Evolutionary conservation across 176 grass and related monocot species (phyloP).

Genomic region (Cymbopogon citratus): DNA sequence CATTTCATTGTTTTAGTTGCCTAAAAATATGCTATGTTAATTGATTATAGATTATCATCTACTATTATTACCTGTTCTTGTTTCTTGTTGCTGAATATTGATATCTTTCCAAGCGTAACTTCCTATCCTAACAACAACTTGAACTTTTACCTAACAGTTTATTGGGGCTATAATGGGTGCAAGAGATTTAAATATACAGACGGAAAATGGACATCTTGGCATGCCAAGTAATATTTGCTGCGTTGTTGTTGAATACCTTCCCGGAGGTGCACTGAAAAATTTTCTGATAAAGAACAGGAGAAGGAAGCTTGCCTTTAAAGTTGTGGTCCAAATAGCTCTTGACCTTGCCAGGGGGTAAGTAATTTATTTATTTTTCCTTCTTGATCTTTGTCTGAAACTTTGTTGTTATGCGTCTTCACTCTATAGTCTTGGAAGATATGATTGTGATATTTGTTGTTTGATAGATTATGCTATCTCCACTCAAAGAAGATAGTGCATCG

Average conservation of each 20-base stretch:
- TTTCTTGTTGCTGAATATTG: conserved; percentile 19
- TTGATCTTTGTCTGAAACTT: background rate
- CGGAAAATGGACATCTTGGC: conserved; percentile 84
- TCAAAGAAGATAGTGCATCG: conserved; percentile 96
- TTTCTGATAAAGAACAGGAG: conserved; percentile 98
- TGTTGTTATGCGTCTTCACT: background rate
- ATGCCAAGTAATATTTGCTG: conserved; percentile 91
- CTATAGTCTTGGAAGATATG: conserved; percentile 15
- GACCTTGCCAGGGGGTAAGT: conserved; percentile 91
- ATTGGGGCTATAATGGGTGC: conserved; percentile 94
- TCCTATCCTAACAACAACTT: conserved; percentile 32
- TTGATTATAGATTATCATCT: conserved; percentile 3
- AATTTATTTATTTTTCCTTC: background rate
- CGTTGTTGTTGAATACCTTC: conserved; percentile 89
- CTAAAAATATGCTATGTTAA: background rate
- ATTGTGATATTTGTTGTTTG: background rate
- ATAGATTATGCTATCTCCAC: conserved; percentile 95
- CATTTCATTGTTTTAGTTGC: background rate
- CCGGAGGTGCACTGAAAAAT: conserved; percentile 93
- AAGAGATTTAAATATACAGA: conserved; percentile 88
- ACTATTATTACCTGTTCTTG: background rate
- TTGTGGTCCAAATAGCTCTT: conserved; percentile 81
- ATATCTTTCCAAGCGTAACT: conserved; percentile 17
- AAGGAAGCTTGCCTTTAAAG: conserved; percentile 97
- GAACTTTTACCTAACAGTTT: conserved; percentile 54